Conservation (phyloP, 2,329 filamentous ascomycete genomes). For the Trichocomaceae sp. region DNA sequence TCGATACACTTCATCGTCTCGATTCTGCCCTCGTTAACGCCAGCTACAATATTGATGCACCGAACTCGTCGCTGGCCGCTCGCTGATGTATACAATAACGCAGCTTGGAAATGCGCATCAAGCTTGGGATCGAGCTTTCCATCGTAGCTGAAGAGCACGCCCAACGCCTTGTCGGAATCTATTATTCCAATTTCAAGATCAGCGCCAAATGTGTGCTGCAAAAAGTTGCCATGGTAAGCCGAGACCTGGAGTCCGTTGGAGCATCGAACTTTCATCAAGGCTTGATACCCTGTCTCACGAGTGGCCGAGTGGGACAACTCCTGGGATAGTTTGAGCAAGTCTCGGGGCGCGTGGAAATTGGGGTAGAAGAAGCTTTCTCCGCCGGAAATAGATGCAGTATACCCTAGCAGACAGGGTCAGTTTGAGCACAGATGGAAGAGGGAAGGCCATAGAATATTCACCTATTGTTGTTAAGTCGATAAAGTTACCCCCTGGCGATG, state of each 20-base stretch:
- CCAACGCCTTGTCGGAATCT: slow-evolving; percentile 88
- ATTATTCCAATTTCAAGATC: slow-evolving; percentile 90
- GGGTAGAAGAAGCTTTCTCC: slow-evolving; percentile 96
- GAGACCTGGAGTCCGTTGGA: slow-evolving; percentile 92
- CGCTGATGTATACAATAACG: slow-evolving; percentile 87
- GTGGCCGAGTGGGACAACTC: slow-evolving; percentile 83
- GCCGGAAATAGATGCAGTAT: slow-evolving; percentile 80
- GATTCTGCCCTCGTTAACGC: slow-evolving; percentile 75
- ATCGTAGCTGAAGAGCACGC: slow-evolving; percentile 88
- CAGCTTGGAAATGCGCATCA: slow-evolving; percentile 95
- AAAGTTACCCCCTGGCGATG: slow-evolving; percentile 82
- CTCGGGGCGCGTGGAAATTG: slow-evolving; percentile 84
- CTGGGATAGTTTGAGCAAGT: slow-evolving; percentile 72
- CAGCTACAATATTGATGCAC: slow-evolving; percentile 89
- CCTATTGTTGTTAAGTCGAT: slow-evolving; percentile 88
- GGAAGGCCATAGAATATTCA: slow-evolving; percentile 26
- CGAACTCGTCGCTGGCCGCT: slow-evolving; percentile 82
- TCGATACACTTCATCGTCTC: slow-evolving; percentile 89
- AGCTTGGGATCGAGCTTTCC: slow-evolving; percentile 95
- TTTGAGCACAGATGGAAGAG: not conserved
- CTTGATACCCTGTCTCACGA: slow-evolving; percentile 89
- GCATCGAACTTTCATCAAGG: slow-evolving; percentile 96
- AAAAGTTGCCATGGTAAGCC: slow-evolving; percentile 92
- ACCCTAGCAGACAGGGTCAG: slow-evolving; percentile 45
- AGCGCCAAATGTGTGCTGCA: slow-evolving; percentile 89